Evolutionary conservation across 2,329 filamentous ascomycete species (phyloP).

Genomic region (Colletotrichum paranaense): DNA sequence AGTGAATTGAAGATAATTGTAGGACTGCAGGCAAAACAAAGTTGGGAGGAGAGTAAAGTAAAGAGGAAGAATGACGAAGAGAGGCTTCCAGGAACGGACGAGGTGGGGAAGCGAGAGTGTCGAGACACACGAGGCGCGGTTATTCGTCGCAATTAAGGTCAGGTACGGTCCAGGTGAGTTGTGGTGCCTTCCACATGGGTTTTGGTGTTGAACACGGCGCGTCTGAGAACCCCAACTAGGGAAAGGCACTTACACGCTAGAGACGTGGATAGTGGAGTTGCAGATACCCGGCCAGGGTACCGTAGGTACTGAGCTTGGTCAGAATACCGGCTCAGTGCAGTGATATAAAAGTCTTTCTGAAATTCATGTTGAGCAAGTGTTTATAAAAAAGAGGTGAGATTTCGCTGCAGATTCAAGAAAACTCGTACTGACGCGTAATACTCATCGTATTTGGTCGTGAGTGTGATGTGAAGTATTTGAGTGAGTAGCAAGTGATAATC

Average conservation of each 20-base stretch:
- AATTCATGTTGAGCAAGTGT: no score
- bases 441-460: neutral
- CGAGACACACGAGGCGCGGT: conserved; percentile 34
- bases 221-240: conserved; percentile 19
- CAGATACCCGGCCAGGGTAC: neutral
- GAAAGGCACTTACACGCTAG: conserved; percentile 10
- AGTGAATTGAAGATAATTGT: neutral
- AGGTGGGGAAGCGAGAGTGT: conserved; percentile 31
- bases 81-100: conserved; percentile 26
- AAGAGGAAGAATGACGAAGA: conserved; percentile 18
- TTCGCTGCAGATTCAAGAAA: no score
- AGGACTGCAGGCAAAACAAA: neutral
- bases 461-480: neutral
- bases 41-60: neutral
- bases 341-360: no score
- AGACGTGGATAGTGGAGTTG: conserved; percentile 2
- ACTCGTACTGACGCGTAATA: neutral
- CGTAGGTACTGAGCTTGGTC: neutral
- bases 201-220: conserved; percentile 34
- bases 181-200: conserved; percentile 2
- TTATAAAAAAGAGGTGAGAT: no score
- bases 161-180: conserved; percentile 26
- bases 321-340: no score
- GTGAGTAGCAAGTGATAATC: neutral
- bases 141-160: conserved; percentile 19